A percentile compares a stretch with the other conserved stretches of the same genome.
These are phyloP conservation scores for Euryodendron excelsum DNA, from an alignment of 148 eudicot genomes.

Conservation along the genomic window DNA sequence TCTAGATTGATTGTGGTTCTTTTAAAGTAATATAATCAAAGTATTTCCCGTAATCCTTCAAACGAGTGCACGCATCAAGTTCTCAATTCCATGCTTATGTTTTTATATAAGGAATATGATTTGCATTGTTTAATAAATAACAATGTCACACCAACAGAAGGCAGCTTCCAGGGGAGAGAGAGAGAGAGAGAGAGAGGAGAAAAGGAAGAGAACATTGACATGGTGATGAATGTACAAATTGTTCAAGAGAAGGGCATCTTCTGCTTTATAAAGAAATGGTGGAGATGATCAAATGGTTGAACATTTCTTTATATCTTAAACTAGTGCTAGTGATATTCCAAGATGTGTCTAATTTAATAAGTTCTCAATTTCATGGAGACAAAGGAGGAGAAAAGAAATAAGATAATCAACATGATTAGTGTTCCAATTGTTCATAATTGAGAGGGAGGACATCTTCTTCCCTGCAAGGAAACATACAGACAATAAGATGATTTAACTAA, in stretches of 20 bases:
- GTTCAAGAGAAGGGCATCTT: neutral
- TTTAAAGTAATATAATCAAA: too few relatives aligned
- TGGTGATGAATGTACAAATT: neutral
- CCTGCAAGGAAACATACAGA: neutral
- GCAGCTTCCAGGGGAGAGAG: neutral
- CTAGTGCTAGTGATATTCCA: neutral
- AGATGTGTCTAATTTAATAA: neutral
- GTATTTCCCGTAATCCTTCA: neutral
- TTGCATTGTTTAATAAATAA: neutral
- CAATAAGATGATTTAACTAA: neutral
- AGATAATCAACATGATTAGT: neutral
- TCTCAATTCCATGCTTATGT: neutral
- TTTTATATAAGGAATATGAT: neutral
- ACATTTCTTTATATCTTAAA: neutral
- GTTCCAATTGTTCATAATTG: neutral
- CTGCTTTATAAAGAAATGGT: neutral
- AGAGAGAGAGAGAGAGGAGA: too few relatives aligned
- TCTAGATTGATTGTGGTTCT: neutral
- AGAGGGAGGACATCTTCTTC: neutral
- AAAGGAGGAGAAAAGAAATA: neutral
- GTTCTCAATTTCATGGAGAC: neutral
- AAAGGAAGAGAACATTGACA: neutral
- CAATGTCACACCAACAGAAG: neutral
- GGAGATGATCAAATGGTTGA: neutral
- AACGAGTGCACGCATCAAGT: too few relatives aligned